Base-by-base conservation (phyloP, 1,284 basidiomycete genomes). In the Schizophyllum commune region DNA sequence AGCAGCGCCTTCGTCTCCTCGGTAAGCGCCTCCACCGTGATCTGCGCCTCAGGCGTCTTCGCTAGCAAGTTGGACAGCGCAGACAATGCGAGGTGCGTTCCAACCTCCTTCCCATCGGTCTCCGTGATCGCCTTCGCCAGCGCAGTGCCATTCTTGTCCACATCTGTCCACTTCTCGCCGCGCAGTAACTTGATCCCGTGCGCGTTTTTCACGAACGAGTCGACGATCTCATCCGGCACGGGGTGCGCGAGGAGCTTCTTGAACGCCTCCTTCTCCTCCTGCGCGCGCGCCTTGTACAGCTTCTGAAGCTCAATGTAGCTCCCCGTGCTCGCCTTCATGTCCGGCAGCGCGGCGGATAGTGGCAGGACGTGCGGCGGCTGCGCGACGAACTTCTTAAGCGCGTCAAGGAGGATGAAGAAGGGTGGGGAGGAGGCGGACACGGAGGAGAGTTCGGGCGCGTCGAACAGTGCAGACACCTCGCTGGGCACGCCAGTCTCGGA, bases 271-370 rank as follows among this genome's bases (percentile, higher is more conserved):
- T 89, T 86, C 70, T 96, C 94, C 57, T 85, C 80, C 39, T 85
- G 80, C 1, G 92, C 85, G 60, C 85, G 83, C 4, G 75, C 70
- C 66, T 88, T 88, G 76, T 95, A 96, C 62, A 94, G 69, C 32
- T 78, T 83, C 70, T 95, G 92, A 22, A 96, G 77, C 39, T 83
- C 79, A 56, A 95, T 86, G 71, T 98, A 99, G 61, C 83, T 84
- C 51, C 78, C 72, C 0, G 96, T 97, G 66, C 90, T 90, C 4
- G 96, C 88, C 72, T 97, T 96, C 92, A 99, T 98, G 75, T 99
- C 96, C 0, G 96, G 96, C 1, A 99, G 78, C 0, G 92, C 83
- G 62, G 79, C 78, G 9, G 85, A 81, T 21, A 84, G 68, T 1
- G 83, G 83, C 13, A 83, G 74, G 0, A 75, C 77, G 63, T 79